Evolutionary conservation across 176 grass and related monocot species (phyloP), one percentile per base, ranked within the genome.

Genomic region (Pontederia paniculata): DNA sequence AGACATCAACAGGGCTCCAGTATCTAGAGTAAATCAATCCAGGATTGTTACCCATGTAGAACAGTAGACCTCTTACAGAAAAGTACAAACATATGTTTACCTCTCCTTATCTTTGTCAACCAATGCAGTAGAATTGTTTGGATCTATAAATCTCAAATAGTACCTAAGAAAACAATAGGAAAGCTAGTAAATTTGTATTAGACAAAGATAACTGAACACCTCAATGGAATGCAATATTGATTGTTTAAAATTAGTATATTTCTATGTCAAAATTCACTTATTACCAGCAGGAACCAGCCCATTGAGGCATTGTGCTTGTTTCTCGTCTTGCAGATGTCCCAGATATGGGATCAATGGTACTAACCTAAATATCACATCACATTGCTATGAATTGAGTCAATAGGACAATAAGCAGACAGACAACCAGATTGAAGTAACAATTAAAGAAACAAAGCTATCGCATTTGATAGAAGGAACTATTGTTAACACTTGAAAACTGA

Each of bases 231-330:
- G 28, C 28, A 37, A 37, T 37, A 37, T 37, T 37, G 28, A 37
- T 37, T 37, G 28, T 31, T 31, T 2, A 37, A 37, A n/a, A n/a
- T n/a, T n/a, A n/a, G 28, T 37, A 37, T 6, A 37, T 37, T 37
- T 37, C 28, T 37, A 43, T 31, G 22, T 42, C 57, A 20, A 58
- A 70, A 17, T 5, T 57, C 66, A 5, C 65, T 70, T 50, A 21
- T 83, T 96, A 96, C 90, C 90, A 96, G 82, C 90, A 96, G 25
- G 90, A 96, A 58, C 90, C 85, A 58, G 85, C 90, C 90, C 90
- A 96, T 58, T 96, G 90, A 58, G 90, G 90, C 90, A 96, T 96
- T 70, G 90, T 96, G 71, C 77, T 96, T 73, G 86, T 96, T 83
- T 96, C 90, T 59, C 90, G 82, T 78, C 63, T 89, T 58, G 82